Evolutionary conservation across 768 basidiomycete species (phyloP).

Genomic region (Galerina marginata): DNA sequence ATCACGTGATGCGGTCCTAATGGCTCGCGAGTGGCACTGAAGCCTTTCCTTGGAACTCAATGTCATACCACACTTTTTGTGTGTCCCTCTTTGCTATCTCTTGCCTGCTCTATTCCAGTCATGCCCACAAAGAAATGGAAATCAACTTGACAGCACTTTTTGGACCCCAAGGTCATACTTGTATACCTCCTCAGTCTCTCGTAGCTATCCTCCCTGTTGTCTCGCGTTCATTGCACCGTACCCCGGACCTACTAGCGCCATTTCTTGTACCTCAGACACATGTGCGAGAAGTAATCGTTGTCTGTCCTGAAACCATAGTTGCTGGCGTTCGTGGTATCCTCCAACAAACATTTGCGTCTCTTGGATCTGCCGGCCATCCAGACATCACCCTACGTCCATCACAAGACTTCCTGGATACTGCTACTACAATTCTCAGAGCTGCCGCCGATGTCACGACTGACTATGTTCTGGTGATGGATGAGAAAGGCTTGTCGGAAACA

Average conservation of each 20-base stretch:
- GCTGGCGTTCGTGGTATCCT: slow-evolving; percentile 41
- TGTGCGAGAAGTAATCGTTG: slow-evolving; percentile 52
- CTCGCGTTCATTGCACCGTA: slow-evolving; percentile 32
- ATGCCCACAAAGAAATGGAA: background rate
- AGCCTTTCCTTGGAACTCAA: background rate
- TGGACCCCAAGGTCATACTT: background rate
- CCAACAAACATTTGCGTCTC: slow-evolving; percentile 34
- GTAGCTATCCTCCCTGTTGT: slow-evolving; percentile 57
- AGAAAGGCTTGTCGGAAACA: slow-evolving; percentile 44
- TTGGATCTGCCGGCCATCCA: slow-evolving; percentile 36
- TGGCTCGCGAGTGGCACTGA: too few relatives aligned
- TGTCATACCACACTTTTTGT: slow-evolving; percentile 10
- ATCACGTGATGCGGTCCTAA: slow-evolving; percentile 5
- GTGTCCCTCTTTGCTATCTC: slow-evolving; percentile 21
- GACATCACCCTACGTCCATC: slow-evolving; percentile 46
- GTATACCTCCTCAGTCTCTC: slow-evolving; percentile 38
- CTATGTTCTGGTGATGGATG: slow-evolving; percentile 59
- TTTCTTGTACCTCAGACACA: slow-evolving; percentile 41
- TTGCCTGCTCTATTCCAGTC: slow-evolving; percentile 14
- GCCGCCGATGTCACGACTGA: slow-evolving; percentile 47
- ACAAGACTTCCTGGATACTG: slow-evolving; percentile 9
- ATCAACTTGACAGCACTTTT: slow-evolving; percentile 6
- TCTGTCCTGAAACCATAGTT: slow-evolving; percentile 46
- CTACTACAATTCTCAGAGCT: slow-evolving; percentile 34
- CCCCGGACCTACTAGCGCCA: slow-evolving; percentile 41